Conservation (phyloP, 2,329 filamentous ascomycete genomes). For the Xylariaceae sp. region DNA sequence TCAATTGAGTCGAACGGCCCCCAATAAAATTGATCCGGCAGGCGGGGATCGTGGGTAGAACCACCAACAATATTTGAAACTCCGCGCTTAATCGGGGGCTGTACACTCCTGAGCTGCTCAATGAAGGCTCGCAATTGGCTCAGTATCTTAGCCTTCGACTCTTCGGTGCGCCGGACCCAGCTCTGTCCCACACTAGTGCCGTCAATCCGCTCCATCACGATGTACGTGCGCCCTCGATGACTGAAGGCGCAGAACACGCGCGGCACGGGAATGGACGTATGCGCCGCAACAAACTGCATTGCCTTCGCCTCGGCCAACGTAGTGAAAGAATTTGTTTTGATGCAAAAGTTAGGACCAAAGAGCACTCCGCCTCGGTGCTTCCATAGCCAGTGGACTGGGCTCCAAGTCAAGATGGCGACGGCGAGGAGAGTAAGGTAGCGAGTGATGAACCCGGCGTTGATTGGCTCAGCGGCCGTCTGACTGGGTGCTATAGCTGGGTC, state of each 20-base stretch:
- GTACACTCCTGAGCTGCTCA: conserved; percentile 22
- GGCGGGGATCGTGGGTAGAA: conserved; percentile 27
- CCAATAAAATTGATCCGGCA: conserved; percentile 19
- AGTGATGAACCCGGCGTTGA: background rate
- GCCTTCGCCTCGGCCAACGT: conserved; percentile 36
- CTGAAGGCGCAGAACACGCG: conserved; percentile 41
- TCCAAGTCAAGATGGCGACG: background rate
- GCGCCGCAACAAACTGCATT: conserved; percentile 38
- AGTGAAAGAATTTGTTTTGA: conserved; percentile 27
- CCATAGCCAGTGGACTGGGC: background rate
- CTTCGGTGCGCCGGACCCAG: conserved; percentile 5
- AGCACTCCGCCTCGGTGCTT: background rate
- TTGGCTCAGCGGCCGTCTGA: background rate
- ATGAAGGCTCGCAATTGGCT: conserved; percentile 22
- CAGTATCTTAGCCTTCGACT: conserved; percentile 15
- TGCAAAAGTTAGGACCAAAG: conserved; percentile 1
- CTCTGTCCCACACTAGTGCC: conserved; percentile 16
- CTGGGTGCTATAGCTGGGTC: too few relatives aligned
- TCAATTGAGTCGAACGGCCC: conserved; percentile 32
- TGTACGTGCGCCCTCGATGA: conserved; percentile 37
- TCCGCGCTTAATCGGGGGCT: conserved; percentile 11
- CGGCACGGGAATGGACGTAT: conserved; percentile 43
- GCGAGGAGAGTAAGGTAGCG: background rate
- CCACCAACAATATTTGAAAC: conserved; percentile 27
- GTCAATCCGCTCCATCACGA: conserved; percentile 41